A percentile compares a stretch with the other conserved stretches of the same genome.
Evolutionary conservation across 2,329 filamentous ascomycete genomes (phyloP).

Genomic region (Orbilia javanica): DNA sequence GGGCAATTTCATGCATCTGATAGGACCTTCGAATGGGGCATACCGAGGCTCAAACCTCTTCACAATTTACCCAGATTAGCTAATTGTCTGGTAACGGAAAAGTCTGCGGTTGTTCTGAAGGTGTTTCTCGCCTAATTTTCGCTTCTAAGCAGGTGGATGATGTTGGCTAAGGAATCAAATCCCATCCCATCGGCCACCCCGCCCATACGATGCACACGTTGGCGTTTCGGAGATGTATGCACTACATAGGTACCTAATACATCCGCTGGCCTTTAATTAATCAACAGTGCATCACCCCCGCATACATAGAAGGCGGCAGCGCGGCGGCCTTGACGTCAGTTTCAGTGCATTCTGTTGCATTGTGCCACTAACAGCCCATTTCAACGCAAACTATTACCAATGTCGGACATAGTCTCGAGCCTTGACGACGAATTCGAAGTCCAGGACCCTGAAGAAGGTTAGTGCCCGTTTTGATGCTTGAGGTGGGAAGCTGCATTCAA

Average conservation of each 20-base stretch:
- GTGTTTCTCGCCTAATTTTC: constrained; percentile 56
- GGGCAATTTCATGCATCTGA: constrained; percentile 15
- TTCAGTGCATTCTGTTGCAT: constrained; percentile 5
- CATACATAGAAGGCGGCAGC: neutral
- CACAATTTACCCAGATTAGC: constrained; percentile 6
- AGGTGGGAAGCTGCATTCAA: neutral
- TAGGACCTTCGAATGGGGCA: constrained; percentile 9
- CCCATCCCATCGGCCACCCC: constrained; percentile 16
- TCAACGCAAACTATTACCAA: constrained; percentile 25
- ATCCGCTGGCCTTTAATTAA: neutral
- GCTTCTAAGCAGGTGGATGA: constrained; percentile 57
- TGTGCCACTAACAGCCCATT: constrained; percentile 15
- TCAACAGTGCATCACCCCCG: neutral
- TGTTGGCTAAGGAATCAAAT: neutral
- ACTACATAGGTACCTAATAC: neutral
- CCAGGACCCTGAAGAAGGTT: constrained; percentile 73
- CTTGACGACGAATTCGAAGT: constrained; percentile 68
- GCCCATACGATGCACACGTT: neutral
- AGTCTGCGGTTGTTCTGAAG: constrained; percentile 31
- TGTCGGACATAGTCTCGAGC: constrained; percentile 48
- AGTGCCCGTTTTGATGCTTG: constrained; percentile 52
- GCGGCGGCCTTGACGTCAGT: constrained; percentile 26
- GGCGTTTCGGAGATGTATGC: too few relatives aligned
- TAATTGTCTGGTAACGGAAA: constrained; percentile 31
- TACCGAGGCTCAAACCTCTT: constrained; percentile 43